Evolutionary conservation across 345 rosid species (phyloP).

Genomic region (Noccaea bulbosa): DNA sequence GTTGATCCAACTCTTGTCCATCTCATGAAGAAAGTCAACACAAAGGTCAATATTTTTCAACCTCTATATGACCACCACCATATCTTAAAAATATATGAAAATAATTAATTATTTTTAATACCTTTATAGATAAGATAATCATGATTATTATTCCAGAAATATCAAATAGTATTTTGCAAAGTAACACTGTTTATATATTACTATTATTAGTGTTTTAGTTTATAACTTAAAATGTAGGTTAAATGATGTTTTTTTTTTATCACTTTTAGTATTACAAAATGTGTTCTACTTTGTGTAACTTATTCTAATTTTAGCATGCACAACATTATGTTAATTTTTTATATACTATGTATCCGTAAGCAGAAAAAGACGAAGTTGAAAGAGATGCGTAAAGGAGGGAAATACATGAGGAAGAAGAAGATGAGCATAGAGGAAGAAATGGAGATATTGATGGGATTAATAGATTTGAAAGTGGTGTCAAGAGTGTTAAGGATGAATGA

Average conservation of each 20-base stretch:
- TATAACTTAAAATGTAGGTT: background rate
- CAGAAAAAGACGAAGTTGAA: slow-evolving; percentile 89
- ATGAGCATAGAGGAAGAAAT: slow-evolving; percentile 74
- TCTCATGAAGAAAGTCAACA: slow-evolving; percentile 83
- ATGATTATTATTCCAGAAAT: no score
- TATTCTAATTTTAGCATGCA: background rate
- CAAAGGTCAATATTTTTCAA: slow-evolving; percentile 56
- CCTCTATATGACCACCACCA: background rate
- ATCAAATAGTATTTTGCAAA: no score
- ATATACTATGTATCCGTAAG: background rate
- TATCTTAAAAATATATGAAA: background rate
- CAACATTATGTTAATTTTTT: background rate
- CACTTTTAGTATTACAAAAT: background rate
- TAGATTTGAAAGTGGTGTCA: slow-evolving; percentile 88
- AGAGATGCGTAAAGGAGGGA: slow-evolving; percentile 65
- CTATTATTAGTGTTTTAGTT: background rate
- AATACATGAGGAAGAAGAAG: slow-evolving; percentile 75
- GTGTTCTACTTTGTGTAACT: background rate
- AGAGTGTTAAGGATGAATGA: slow-evolving; percentile 83
- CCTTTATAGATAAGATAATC: no score
- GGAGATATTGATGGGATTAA: slow-evolving; percentile 88
- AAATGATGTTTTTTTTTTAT: background rate
- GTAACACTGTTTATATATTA: no score
- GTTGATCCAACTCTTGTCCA: slow-evolving; percentile 85
- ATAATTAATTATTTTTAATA: no score